Conservation (phyloP, 352 stramenopile species). For the Phytophthora syringae region DNA sequence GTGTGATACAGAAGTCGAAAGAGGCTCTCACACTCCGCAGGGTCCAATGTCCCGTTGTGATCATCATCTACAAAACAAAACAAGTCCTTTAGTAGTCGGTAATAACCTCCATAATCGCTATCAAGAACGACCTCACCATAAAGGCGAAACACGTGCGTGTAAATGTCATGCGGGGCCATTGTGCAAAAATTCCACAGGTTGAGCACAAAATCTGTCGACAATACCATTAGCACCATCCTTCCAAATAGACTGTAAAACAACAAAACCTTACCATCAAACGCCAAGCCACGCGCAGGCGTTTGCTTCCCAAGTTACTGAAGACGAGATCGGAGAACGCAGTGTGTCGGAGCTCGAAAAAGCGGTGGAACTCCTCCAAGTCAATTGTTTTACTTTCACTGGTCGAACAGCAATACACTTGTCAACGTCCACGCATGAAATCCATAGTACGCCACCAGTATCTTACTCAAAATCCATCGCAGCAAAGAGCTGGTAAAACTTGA, state of each 20-base stretch:
- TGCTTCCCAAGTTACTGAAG: conserved; percentile 65
- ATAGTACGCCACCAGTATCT: neutral
- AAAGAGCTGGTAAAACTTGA: conserved; percentile 59
- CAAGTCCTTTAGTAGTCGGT: neutral
- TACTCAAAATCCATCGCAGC: conserved; percentile 59
- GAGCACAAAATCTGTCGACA: conserved; percentile 51
- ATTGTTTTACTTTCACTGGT: conserved; percentile 61
- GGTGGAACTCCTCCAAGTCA: conserved; percentile 57
- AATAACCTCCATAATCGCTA: neutral
- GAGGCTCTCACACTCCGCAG: conserved; percentile 56
- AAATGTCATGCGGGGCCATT: conserved; percentile 47
- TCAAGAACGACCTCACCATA: conserved; percentile 28
- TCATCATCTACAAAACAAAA: conserved; percentile 43
- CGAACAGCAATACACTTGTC: neutral
- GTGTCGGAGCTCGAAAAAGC: conserved; percentile 46
- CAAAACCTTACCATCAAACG: conserved; percentile 44
- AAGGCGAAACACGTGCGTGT: conserved; percentile 51
- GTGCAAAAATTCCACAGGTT: conserved; percentile 73
- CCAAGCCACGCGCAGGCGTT: conserved; percentile 36
- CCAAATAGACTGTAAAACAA: neutral
- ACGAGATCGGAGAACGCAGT: conserved; percentile 57
- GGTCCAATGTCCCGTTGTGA: conserved; percentile 47
- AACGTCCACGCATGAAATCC: neutral
- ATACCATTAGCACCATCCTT: neutral
- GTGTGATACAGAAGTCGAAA: conserved; percentile 61